Conservation (phyloP, 2,329 filamentous ascomycete species). For the Amphichorda felina region DNA sequence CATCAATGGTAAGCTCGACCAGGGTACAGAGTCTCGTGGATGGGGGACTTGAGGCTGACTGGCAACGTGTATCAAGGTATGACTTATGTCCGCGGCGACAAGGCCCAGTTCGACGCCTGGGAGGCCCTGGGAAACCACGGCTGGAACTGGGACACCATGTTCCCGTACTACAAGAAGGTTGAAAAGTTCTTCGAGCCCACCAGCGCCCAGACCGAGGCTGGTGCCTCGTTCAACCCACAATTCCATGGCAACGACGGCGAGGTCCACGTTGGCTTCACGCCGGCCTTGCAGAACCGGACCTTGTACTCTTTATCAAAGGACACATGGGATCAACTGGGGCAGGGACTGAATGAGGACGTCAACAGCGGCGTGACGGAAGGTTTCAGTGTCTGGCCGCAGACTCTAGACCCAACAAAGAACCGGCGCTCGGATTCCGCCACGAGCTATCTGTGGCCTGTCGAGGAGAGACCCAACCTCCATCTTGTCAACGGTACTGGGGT, state of each 20-base stretch:
- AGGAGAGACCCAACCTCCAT: no score
- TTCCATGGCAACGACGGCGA: constrained; percentile 22
- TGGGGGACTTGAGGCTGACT: constrained; percentile 11
- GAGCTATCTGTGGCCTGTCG: no score
- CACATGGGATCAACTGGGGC: constrained; percentile 19
- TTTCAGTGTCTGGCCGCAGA: no score
- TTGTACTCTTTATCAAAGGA: constrained; percentile 15
- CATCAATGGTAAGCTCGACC: no score
- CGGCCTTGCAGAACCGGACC: constrained; percentile 18
- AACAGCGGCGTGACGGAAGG: no score
- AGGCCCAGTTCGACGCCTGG: constrained; percentile 29
- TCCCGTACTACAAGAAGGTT: constrained; percentile 33
- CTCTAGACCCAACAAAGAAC: no score
- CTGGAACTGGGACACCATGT: constrained; percentile 31
- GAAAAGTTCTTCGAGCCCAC: constrained; percentile 22
- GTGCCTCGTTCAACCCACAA: constrained; percentile 19
- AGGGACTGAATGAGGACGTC: no score
- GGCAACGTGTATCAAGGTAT: constrained; percentile 21
- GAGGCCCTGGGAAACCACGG: constrained; percentile 27
- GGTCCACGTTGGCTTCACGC: constrained; percentile 23
- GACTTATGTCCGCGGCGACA: constrained; percentile 31
- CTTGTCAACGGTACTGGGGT: no score
- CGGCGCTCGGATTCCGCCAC: no score
- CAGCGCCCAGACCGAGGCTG: constrained; percentile 17
- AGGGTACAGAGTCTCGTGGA: constrained; percentile 27